phyloP scores from a whole-genome alignment of 164 flowering plant genomes.

The Umbilicus rupestris region DNA sequence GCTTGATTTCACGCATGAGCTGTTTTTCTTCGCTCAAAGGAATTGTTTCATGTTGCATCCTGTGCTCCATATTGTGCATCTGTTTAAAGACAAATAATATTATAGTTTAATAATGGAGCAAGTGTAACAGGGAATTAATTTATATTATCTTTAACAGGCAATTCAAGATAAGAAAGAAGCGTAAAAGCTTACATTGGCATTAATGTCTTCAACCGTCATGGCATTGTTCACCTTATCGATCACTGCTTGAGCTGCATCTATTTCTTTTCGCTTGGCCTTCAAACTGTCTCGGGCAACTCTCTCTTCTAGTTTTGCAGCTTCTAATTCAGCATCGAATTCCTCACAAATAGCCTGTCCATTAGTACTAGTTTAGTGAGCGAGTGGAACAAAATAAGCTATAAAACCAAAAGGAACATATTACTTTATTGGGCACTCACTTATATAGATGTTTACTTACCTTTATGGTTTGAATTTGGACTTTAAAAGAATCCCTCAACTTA shows the following conservation, averaged over 20 bases:
- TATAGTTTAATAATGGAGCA: neutral
- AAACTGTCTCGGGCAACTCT: constrained; percentile 39
- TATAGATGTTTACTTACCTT: constrained; percentile 28
- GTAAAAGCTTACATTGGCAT: constrained; percentile 34
- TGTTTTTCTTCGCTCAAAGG: constrained; percentile 70
- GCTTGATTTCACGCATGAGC: constrained; percentile 66
- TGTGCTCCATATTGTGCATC: constrained; percentile 59
- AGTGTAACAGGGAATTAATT: neutral
- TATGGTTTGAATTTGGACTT: constrained; percentile 24
- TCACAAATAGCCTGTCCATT: constrained; percentile 18
- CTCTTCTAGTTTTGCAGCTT: constrained; percentile 48
- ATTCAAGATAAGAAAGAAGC: neutral
- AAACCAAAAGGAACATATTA: neutral
- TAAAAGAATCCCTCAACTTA: constrained; percentile 46
- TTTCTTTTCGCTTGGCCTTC: constrained; percentile 49
- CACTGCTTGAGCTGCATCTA: constrained; percentile 45
- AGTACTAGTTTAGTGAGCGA: neutral
- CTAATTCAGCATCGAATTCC: constrained; percentile 18
- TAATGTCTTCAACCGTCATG: constrained; percentile 53
- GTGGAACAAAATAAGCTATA: neutral
- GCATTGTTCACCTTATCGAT: constrained; percentile 54
- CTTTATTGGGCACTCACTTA: constrained; percentile 8
- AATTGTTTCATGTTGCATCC: constrained; percentile 69
- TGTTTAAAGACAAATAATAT: constrained; percentile 17
- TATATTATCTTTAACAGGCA: neutral